Percentiles rank a stretch among this genome's conserved stretches.
Evolutionary conservation across 345 rosid species (phyloP).

Genomic region (Brassica incana): DNA sequence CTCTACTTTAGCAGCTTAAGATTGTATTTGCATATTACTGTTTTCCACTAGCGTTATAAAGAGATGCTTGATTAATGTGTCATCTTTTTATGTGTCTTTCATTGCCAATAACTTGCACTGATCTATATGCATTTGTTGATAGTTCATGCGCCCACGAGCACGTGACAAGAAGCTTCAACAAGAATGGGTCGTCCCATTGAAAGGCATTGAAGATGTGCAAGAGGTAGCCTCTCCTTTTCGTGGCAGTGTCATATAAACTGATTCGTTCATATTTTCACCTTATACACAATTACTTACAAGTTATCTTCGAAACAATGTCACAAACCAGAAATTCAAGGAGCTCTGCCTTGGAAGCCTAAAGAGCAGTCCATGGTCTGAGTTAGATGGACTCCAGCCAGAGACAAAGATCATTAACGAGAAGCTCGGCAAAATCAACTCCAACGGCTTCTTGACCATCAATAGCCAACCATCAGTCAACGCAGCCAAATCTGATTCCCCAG

Average conservation of each 20-base stretch:
- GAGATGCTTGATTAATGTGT: constrained; percentile 1
- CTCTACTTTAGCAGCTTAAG: background rate
- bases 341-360: constrained; percentile 78
- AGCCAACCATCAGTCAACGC: constrained; percentile 97
- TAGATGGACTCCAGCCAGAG: constrained; percentile 92
- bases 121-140: constrained; percentile 13
- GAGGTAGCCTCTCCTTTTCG: constrained; percentile 53
- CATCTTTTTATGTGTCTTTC: background rate
- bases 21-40: background rate
- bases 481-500: constrained; percentile 74
- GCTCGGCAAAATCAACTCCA: constrained; percentile 78
- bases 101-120: constrained; percentile 1
- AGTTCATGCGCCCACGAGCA: constrained; percentile 55
- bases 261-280: background rate
- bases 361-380: constrained; percentile 95
- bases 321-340: constrained; percentile 74
- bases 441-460: constrained; percentile 89
- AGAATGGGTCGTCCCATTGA: constrained; percentile 83
- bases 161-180: constrained; percentile 89
- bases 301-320: constrained; percentile 18
- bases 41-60: background rate
- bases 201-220: constrained; percentile 65
- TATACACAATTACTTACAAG: constrained; percentile 20
- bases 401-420: constrained; percentile 86
- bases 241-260: background rate